These are phyloP conservation scores for Fagus sylvatica DNA, from an alignment of 306 rosid species.

Conservation along the genomic window DNA sequence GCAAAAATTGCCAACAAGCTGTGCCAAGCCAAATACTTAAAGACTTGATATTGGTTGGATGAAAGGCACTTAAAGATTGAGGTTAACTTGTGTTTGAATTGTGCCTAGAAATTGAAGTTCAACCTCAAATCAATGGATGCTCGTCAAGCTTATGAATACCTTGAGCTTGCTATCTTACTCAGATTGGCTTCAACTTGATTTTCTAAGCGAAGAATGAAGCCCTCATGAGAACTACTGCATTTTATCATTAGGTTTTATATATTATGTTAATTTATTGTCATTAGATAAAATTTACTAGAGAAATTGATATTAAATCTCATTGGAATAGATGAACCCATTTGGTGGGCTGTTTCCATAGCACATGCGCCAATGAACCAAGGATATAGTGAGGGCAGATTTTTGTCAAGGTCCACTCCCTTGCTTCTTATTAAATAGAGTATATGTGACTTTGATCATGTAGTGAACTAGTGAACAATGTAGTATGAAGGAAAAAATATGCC, in stretches of 20 bases:
- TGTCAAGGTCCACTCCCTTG: neutral
- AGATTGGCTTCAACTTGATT: neutral
- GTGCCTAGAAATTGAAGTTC: constrained; percentile 2
- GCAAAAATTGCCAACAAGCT: neutral
- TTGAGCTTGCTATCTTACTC: neutral
- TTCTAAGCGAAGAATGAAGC: neutral
- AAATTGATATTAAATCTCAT: neutral
- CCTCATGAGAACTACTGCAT: neutral
- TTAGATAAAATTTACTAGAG: neutral
- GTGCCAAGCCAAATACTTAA: neutral
- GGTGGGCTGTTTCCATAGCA: neutral
- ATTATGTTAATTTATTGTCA: neutral
- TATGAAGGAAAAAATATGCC: neutral
- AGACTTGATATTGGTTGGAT: neutral
- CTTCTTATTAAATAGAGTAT: neutral
- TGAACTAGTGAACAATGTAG: neutral
- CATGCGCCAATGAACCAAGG: neutral
- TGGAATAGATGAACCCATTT: neutral
- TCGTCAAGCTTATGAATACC: neutral
- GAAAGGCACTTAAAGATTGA: neutral
- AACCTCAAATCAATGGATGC: neutral
- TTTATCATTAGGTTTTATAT: neutral
- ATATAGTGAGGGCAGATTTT: neutral
- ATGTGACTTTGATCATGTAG: neutral
- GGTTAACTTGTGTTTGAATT: neutral